Evolutionary conservation across 768 basidiomycete genomes (phyloP), one percentile per base, ranked within the genome.

Genomic region (Naganishia vaughanmartiniae): DNA sequence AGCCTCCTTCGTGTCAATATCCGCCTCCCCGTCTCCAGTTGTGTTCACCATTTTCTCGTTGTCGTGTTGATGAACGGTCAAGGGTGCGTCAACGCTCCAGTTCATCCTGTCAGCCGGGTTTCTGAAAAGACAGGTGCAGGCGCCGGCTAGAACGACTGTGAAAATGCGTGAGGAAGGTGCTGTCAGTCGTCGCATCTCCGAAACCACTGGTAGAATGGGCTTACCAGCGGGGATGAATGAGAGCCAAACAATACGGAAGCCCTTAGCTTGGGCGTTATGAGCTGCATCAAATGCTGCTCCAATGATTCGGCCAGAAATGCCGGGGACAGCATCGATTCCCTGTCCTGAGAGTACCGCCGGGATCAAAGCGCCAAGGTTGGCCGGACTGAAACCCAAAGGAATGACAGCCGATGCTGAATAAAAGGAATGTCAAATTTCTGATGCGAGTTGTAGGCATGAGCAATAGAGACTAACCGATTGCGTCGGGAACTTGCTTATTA

Each of bases 31-130:
- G 1, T 51, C 48, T 51, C 48, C 24, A 15, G 24, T 51, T 3
- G 48, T 51, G 24, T 51, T n/a, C 48, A 26, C 48, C 48, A 51
- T 51, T 26, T 51, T 51, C 48, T 51, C 48, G 48, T 51, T 26
- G 48, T 51, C 48, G 48, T 51, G 48, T 51, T 24, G 48, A 24
- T 51, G 48, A 24, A 51, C 14, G 4, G 48, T 51, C 6, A 51
- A 24, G 24, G 48, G 48, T 24, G 48, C 48, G 12, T 51, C 48
- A 1, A 51, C 48, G 12, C 48, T 51, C 48, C 48, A 51, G 48
- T 21, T 51, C 48, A 51, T 51, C n/a, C 48, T 51, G 4, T 51
- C 48, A n/a, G 48, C 48, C 12, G 48, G 48, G 48, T 51, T 51
- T 24, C 48, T 21, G 21, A 51, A 51, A 24, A 51, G 48, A n/a